A percentile compares a stretch with the other conserved stretches of the same genome.
These are phyloP conservation scores for Cladophialophora immunda DNA, from an alignment of 2,329 filamentous ascomycete species.

Conservation along the genomic window DNA sequence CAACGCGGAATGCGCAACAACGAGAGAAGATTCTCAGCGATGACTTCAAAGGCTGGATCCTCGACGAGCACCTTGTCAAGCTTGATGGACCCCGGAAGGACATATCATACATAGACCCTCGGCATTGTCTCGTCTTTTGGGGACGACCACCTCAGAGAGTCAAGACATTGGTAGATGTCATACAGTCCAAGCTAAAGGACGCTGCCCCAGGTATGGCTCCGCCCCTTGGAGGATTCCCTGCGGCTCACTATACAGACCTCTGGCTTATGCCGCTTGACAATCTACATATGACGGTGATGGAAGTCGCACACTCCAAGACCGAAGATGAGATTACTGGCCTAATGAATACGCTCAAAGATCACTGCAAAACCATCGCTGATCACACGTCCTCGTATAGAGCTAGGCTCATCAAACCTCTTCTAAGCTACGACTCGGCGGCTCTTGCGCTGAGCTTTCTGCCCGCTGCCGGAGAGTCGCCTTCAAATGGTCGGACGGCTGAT, in stretches of 20 bases:
- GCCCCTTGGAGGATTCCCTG: constrained; percentile 4
- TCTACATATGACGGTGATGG: constrained; percentile 86
- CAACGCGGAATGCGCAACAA: constrained; percentile 78
- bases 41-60: constrained; percentile 73
- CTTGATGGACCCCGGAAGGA: constrained; percentile 71
- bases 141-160: constrained; percentile 80
- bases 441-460: constrained; percentile 89
- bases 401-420: constrained; percentile 79
- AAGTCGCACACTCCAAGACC: constrained; percentile 82
- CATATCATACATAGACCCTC: constrained; percentile 75
- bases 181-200: constrained; percentile 72
- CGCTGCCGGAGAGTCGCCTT: constrained; percentile 67
- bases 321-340: constrained; percentile 72
- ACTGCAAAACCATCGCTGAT: constrained; percentile 58
- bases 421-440: constrained; percentile 86
- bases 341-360: constrained; percentile 62
- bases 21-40: constrained; percentile 72
- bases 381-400: constrained; percentile 73
- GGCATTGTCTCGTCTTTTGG: constrained; percentile 89
- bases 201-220: constrained; percentile 72
- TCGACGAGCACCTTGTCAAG: constrained; percentile 78
- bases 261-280: constrained; percentile 85
- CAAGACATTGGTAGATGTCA: constrained; percentile 68
- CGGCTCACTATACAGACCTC: constrained; percentile 61
- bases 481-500: constrained; percentile 46